phyloP scores from a whole-genome alignment of 106 monocot species.

The Amphibolis antarctica region DNA sequence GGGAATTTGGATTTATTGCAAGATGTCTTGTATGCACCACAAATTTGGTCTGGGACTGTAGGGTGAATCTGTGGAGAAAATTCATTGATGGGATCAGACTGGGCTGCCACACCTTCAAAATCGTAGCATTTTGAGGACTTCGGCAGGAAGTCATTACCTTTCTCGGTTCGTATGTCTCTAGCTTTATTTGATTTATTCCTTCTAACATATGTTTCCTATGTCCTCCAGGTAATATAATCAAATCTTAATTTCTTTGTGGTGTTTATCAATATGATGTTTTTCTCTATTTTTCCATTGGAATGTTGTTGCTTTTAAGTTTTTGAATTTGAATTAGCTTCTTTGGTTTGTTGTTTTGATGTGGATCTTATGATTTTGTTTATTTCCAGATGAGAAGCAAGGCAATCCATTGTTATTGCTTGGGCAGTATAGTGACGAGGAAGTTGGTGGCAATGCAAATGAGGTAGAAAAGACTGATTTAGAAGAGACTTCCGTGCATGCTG shows the following conservation, averaged over 20 bases:
- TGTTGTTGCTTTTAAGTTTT: background rate
- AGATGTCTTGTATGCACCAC: constrained; percentile 41
- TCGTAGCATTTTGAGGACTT: constrained; percentile 48
- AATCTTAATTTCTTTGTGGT: background rate
- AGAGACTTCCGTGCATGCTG: constrained; percentile 18
- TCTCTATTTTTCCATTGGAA: too few species aligned
- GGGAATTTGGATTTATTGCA: constrained; percentile 66
- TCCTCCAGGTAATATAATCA: constrained; percentile 29
- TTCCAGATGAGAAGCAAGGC: constrained; percentile 53
- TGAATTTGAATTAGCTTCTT: background rate
- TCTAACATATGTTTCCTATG: constrained; percentile 38
- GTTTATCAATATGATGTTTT: background rate
- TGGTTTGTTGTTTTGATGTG: background rate
- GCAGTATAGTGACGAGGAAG: constrained; percentile 96
- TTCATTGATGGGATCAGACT: constrained; percentile 40
- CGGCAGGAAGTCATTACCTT: constrained; percentile 61
- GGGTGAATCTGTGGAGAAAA: constrained; percentile 45
- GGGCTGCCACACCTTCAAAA: constrained; percentile 62
- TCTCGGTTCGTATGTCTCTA: constrained; percentile 97
- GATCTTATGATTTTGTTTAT: constrained; percentile 5
- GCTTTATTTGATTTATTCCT: constrained; percentile 67
- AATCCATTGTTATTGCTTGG: constrained; percentile 90
- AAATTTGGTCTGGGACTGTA: constrained; percentile 48
- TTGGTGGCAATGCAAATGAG: constrained; percentile 36
- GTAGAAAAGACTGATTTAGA: constrained; percentile 18